A percentile compares a stretch with the other conserved stretches of the same genome.
Conservation (phyloP, 257 asterid species). For the Primulina huaijiensis region DNA sequence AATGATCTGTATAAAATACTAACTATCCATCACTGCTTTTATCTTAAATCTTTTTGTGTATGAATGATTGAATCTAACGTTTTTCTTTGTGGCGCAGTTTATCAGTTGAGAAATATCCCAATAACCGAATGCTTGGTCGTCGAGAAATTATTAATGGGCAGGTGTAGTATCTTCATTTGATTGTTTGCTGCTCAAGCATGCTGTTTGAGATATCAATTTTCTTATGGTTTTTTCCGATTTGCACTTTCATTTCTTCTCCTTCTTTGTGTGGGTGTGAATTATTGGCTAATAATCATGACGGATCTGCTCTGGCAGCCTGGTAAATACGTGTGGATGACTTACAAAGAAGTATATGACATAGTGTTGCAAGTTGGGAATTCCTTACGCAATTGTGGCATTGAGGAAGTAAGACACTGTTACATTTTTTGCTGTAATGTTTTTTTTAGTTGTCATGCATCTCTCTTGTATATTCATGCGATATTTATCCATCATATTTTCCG, state of each 20-base stretch:
- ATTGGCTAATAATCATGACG: conserved; percentile 23
- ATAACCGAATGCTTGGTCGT: conserved; percentile 84
- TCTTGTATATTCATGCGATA: no score
- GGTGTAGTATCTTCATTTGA: conserved; percentile 41
- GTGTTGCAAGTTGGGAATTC: conserved; percentile 80
- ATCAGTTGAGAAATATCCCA: conserved; percentile 80
- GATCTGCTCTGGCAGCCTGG: conserved; percentile 62
- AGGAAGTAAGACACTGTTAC: conserved; percentile 48
- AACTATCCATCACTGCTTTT: neutral
- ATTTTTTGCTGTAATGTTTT: conserved; percentile 10
- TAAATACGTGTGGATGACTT: conserved; percentile 76
- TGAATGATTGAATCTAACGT: conserved; percentile 7
- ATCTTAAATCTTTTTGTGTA: neutral
- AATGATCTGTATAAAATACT: neutral
- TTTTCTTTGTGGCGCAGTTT: conserved; percentile 35
- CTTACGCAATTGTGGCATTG: conserved; percentile 73
- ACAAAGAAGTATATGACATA: conserved; percentile 70
- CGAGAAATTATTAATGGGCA: conserved; percentile 72
- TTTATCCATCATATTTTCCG: neutral
- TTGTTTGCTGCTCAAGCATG: conserved; percentile 17
- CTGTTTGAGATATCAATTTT: neutral
- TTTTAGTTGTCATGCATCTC: conserved; percentile 10
- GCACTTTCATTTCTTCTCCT: neutral
- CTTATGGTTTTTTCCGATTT: neutral
- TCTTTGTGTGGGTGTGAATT: neutral